phyloP scores from a whole-genome alignment of 1,284 basidiomycete genomes.

The Pseudozyma flocculosa region DNA sequence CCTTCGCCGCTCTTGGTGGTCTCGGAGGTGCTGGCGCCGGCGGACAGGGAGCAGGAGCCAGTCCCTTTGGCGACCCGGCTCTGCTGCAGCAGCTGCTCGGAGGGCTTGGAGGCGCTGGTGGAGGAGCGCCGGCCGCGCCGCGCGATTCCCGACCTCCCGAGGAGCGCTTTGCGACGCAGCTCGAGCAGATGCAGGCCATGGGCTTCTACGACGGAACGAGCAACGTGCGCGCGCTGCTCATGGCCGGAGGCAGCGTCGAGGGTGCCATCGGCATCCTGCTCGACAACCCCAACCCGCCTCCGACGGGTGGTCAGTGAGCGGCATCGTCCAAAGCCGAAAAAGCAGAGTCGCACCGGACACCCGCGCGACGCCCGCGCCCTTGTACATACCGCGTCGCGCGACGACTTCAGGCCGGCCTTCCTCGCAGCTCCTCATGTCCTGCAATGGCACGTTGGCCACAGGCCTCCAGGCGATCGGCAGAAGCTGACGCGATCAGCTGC shows the following conservation, averaged over 20 bases:
- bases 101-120: constrained; percentile 19
- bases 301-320: not conserved
- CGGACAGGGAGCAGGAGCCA: constrained; percentile 11
- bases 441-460: too few relatives aligned
- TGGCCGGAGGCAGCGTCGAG: constrained; percentile 51
- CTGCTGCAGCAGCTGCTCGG: constrained; percentile 36
- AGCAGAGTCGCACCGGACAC: too few relatives aligned
- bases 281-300: constrained; percentile 31
- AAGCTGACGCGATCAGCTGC: too few relatives aligned
- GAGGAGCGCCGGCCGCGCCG: constrained; percentile 14
- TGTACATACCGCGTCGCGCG: too few relatives aligned
- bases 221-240: constrained; percentile 49
- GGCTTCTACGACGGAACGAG: constrained; percentile 51
- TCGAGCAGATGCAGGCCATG: constrained; percentile 55
- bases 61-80: constrained; percentile 21
- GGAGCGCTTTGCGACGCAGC: constrained; percentile 50
- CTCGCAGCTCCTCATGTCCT: too few relatives aligned
- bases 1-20: constrained; percentile 6
- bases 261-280: constrained; percentile 47
- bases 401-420: too few relatives aligned
- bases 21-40: constrained; percentile 4
- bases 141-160: constrained; percentile 46
- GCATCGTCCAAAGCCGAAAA: too few relatives aligned
- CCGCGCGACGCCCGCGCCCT: too few relatives aligned
- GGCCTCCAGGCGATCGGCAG: too few relatives aligned